A percentile compares a stretch with the other conserved stretches of the same genome.
Evolutionary conservation across 768 basidiomycete species (phyloP).

Genomic region (Dioszegia aurantiaca): DNA sequence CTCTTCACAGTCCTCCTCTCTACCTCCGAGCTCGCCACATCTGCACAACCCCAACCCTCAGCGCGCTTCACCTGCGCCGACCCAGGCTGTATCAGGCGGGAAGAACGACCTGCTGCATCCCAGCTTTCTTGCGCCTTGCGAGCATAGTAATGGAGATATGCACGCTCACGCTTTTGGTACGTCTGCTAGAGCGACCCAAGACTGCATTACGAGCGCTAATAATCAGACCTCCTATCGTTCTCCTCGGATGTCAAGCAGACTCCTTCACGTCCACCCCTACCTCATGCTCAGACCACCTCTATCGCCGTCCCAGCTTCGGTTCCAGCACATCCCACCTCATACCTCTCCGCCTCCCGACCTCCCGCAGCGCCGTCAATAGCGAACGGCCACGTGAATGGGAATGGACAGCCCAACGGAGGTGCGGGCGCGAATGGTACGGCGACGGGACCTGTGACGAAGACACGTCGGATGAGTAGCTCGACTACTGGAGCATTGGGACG

Average conservation of each 20-base stretch:
- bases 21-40: conserved; percentile 3
- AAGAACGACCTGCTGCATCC: conserved; percentile 38
- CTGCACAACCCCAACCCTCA: background rate
- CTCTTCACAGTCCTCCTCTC: background rate
- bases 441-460: conserved; percentile 24
- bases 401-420: conserved; percentile 11
- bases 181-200: conserved; percentile 16
- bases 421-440: conserved; percentile 7
- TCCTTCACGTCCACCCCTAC: conserved; percentile 14
- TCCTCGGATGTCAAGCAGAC: conserved; percentile 19
- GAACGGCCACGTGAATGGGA: background rate
- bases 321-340: conserved; percentile 30
- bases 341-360: conserved; percentile 36
- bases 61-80: background rate
- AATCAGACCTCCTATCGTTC: conserved; percentile 41
- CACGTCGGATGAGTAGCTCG: conserved; percentile 43
- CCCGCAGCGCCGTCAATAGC: conserved; percentile 10
- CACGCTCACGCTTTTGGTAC: conserved; percentile 47
- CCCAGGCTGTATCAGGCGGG: conserved; percentile 16
- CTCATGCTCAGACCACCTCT: conserved; percentile 22
- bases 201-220: conserved; percentile 5
- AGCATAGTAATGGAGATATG: conserved; percentile 32
- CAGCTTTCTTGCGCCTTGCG: conserved; percentile 41
- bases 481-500: conserved; percentile 43
- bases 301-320: conserved; percentile 33